Evolutionary conservation across 2,329 filamentous ascomycete species (phyloP).

Genomic region (Pseudogymnoascus sp.): DNA sequence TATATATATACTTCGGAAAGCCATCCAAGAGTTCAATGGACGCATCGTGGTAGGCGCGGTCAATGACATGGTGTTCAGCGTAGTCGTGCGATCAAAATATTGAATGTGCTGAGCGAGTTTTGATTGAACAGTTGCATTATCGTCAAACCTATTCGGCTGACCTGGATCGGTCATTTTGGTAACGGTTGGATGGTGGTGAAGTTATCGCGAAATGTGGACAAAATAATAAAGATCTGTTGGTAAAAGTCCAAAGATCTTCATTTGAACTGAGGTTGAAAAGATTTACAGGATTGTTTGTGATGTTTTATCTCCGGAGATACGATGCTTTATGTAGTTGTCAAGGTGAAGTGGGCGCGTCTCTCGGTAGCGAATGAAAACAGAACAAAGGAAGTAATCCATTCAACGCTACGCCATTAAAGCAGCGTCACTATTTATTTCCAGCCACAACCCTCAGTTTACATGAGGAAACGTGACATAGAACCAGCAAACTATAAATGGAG

Average conservation of each 20-base stretch:
- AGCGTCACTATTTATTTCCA: neutral
- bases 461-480: neutral
- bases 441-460: neutral
- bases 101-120: neutral
- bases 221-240: neutral
- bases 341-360: neutral
- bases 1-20: slow-evolving; percentile 18
- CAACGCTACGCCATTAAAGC: neutral
- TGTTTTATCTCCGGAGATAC: neutral
- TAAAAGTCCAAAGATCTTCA: neutral
- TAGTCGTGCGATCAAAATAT: neutral
- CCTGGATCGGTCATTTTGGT: neutral
- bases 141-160: neutral
- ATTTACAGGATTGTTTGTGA: neutral
- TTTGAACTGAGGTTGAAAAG: neutral
- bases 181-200: neutral
- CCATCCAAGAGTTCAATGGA: slow-evolving; percentile 21
- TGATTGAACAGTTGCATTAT: neutral
- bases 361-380: neutral
- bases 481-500: neutral
- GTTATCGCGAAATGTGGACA: neutral
- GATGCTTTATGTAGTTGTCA: neutral
- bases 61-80: neutral
- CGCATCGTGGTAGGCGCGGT: neutral
- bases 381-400: neutral